Conservation (phyloP, 345 rosid species). For the Tarenaya hassleriana region DNA sequence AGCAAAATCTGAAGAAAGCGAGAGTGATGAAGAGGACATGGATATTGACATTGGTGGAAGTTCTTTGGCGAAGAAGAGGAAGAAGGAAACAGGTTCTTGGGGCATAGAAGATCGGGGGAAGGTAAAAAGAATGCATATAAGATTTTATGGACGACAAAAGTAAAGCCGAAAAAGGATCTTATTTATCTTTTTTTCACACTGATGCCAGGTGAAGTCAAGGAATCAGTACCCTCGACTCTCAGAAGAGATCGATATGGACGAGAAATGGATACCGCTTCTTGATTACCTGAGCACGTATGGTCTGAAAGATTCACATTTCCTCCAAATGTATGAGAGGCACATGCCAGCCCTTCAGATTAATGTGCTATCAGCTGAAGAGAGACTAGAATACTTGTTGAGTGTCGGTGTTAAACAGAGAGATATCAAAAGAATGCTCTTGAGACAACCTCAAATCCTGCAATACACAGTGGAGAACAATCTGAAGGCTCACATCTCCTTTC, state of each 20-base stretch:
- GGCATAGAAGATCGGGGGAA: conserved; percentile 32
- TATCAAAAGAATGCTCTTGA: conserved; percentile 68
- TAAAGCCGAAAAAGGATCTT: conserved; percentile 13
- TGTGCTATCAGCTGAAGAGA: conserved; percentile 72
- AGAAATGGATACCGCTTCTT: conserved; percentile 80
- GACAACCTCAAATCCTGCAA: conserved; percentile 90
- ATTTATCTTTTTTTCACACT: conserved; percentile 13
- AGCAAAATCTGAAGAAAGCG: conserved; percentile 26
- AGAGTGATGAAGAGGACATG: conserved; percentile 23
- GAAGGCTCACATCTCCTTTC: conserved; percentile 73
- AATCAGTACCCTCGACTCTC: conserved; percentile 46
- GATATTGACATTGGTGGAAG: conserved; percentile 26
- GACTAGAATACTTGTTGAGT: conserved; percentile 79
- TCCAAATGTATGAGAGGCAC: conserved; percentile 87
- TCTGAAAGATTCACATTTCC: conserved; percentile 73
- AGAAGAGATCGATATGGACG: conserved; percentile 68
- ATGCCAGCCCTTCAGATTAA: conserved; percentile 75
- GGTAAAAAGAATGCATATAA: conserved; percentile 36
- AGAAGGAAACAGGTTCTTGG: conserved; percentile 34
- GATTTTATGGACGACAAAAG: not conserved
- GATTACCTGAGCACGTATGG: conserved; percentile 78
- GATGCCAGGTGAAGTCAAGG: conserved; percentile 38
- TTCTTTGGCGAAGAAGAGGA: conserved; percentile 26
- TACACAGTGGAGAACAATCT: conserved; percentile 82
- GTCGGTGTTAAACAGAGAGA: conserved; percentile 88